Evolutionary conservation across 163 green algal genomes (phyloP).

Genomic region (Scenedesmus sp.): DNA sequence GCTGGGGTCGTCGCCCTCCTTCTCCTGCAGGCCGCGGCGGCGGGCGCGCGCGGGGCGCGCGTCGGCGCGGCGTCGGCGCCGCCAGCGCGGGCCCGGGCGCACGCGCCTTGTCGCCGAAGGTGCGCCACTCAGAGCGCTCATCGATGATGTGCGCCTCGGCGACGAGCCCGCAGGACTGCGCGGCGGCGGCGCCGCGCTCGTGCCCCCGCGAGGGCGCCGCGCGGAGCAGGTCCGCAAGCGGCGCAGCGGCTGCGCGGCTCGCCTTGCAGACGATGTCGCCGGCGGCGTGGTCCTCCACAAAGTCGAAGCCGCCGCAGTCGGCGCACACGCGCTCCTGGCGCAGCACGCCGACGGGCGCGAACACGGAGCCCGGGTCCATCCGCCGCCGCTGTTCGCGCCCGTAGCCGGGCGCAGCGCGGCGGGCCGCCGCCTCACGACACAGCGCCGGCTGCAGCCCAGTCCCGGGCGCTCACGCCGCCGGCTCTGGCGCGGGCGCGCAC

Average conservation of each 20-base stretch:
- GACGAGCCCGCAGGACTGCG: constrained; percentile 89
- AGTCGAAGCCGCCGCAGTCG: constrained; percentile 80
- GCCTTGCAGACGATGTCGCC: constrained; percentile 93
- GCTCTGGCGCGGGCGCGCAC: no score
- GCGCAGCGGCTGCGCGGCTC: not conserved
- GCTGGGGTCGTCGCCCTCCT: constrained; percentile 82
- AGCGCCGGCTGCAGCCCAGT: no score
- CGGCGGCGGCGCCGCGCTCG: no score
- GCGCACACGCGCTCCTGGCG: constrained; percentile 72
- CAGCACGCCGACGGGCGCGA: constrained; percentile 2
- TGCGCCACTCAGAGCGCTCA: constrained; percentile 96
- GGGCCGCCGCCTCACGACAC: no score
- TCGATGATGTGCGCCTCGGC: constrained; percentile 92
- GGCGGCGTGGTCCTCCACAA: constrained; percentile 87
- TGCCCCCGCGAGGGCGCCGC: not conserved
- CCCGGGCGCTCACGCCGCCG: no score
- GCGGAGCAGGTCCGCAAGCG: not conserved
- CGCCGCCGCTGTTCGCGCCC: not conserved
- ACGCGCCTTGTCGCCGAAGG: constrained; percentile 85
- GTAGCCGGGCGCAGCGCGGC: no score
- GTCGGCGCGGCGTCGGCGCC: not conserved
- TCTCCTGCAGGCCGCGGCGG: constrained; percentile 69
- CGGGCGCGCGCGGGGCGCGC: not conserved
- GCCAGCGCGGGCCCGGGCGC: not conserved
- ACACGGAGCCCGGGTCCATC: not conserved